A percentile compares a stretch with the other conserved stretches of the same genome.
Conservation (phyloP, 2,329 filamentous ascomycete genomes). For the Stemphylium vesicarium region DNA sequence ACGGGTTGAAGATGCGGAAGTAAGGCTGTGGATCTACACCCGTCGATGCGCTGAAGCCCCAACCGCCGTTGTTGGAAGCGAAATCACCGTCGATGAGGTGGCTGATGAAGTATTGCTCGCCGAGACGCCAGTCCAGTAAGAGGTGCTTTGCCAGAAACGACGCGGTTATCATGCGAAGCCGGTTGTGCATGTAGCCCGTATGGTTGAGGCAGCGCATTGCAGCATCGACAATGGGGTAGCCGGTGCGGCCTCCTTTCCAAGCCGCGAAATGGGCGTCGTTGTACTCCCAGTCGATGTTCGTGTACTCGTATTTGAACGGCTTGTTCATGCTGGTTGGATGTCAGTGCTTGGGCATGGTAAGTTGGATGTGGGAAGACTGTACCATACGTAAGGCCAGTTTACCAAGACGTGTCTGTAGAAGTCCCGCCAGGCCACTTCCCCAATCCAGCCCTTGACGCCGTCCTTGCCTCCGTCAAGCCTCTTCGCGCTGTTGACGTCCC, state of each 20-base stretch:
- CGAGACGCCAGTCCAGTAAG: constrained; percentile 58
- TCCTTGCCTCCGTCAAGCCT: constrained; percentile 60
- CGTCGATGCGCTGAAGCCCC: constrained; percentile 70
- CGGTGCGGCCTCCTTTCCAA: constrained; percentile 62
- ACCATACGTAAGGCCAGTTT: constrained; percentile 84
- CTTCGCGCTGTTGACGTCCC: constrained; percentile 52
- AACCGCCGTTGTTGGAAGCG: constrained; percentile 65
- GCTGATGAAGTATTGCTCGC: constrained; percentile 60
- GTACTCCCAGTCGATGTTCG: constrained; percentile 78
- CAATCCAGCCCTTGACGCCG: constrained; percentile 55
- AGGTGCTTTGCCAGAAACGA: constrained; percentile 59
- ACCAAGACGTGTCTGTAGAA: constrained; percentile 70
- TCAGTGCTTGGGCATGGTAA: neutral
- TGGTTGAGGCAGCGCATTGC: constrained; percentile 59
- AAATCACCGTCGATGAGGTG: constrained; percentile 57
- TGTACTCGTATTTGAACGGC: constrained; percentile 82
- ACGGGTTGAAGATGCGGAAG: constrained; percentile 87
- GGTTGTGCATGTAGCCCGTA: constrained; percentile 61
- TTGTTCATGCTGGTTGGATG: constrained; percentile 67
- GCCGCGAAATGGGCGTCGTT: constrained; percentile 63
- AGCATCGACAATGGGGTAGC: constrained; percentile 58
- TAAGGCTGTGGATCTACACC: constrained; percentile 89
- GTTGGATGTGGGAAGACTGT: constrained; percentile 32
- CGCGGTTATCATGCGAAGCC: constrained; percentile 58
- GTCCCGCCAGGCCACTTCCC: constrained; percentile 60